These are phyloP conservation scores for Paramecium pentaurelia DNA, from an alignment of 73 alveolate genomes.

Conservation along the genomic window DNA sequence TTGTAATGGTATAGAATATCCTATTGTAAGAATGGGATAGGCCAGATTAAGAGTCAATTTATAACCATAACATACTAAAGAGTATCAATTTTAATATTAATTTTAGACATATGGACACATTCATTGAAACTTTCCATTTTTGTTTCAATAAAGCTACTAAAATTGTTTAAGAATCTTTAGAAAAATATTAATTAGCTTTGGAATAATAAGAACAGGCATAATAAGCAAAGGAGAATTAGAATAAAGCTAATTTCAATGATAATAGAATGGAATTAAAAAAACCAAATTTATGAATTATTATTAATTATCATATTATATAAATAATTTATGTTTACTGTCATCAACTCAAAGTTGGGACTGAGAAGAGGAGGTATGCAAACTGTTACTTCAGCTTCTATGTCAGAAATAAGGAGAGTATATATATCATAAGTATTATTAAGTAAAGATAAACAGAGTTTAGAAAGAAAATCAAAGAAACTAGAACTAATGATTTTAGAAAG, in stretches of 20 bases:
- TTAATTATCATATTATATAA: not conserved
- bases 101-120: conserved; percentile 48
- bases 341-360: not conserved
- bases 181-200: not conserved
- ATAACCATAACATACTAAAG: conserved; percentile 59
- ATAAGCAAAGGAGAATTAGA: not conserved
- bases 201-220: conserved; percentile 15
- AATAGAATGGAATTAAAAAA: not conserved
- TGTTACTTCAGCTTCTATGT: not conserved
- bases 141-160: conserved; percentile 1
- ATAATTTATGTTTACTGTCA: conserved; percentile 6
- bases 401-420: not conserved
- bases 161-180: conserved; percentile 40
- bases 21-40: conserved; percentile 38
- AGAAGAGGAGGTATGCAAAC: not conserved
- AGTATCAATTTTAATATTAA: not conserved
- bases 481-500: conserved; percentile 7
- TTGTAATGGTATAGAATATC: conserved; percentile 62
- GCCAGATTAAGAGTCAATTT: conserved; percentile 62
- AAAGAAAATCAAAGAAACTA: not conserved
- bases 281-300: conserved; percentile 43
- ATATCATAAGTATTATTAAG: not conserved
- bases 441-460: not conserved
- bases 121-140: conserved; percentile 47
- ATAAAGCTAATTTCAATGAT: not conserved